A percentile compares a stretch with the other conserved stretches of the same genome.
These are phyloP conservation scores for Eleusine indica DNA, from an alignment of 176 grass and related monocot species.

Conservation along the genomic window DNA sequence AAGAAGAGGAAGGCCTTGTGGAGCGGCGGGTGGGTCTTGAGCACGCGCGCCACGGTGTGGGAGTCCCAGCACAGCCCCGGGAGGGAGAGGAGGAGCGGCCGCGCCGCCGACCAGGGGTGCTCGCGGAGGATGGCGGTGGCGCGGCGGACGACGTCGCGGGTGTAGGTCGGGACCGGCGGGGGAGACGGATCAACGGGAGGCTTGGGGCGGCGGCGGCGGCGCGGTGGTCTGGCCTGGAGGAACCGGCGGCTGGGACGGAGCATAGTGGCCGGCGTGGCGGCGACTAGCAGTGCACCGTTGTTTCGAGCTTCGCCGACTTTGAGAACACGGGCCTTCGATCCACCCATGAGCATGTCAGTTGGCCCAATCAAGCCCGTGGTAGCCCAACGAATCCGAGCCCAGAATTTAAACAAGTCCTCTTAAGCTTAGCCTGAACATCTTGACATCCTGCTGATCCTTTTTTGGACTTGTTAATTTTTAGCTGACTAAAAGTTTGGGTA, in stretches of 20 bases:
- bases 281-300: background rate
- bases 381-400: too few species aligned
- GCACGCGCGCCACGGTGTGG: conserved; percentile 69
- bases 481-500: too few species aligned
- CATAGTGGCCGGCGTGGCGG: conserved; percentile 31
- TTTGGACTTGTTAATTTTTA: too few species aligned
- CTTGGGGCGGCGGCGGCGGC: conserved; percentile 8
- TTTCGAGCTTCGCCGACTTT: too few species aligned
- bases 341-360: too few species aligned
- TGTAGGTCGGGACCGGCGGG: conserved; percentile 36
- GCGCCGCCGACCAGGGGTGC: conserved; percentile 55
- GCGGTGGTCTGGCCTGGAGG: conserved; percentile 12
- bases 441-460: too few species aligned
- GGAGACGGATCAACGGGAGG: background rate
- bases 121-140: conserved; percentile 58
- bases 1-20: conserved; percentile 83
- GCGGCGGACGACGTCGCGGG: conserved; percentile 57
- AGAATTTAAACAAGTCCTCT: too few species aligned
- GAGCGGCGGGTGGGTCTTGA: conserved; percentile 82
- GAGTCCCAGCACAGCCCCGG: conserved; percentile 67
- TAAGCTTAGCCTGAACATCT: too few species aligned
- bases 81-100: conserved; percentile 51
- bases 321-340: too few species aligned
- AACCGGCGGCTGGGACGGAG: conserved; percentile 34
- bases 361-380: too few species aligned